Conservation (phyloP, 1,139 yeast species). For the Lodderomyces jiufengensis region DNA sequence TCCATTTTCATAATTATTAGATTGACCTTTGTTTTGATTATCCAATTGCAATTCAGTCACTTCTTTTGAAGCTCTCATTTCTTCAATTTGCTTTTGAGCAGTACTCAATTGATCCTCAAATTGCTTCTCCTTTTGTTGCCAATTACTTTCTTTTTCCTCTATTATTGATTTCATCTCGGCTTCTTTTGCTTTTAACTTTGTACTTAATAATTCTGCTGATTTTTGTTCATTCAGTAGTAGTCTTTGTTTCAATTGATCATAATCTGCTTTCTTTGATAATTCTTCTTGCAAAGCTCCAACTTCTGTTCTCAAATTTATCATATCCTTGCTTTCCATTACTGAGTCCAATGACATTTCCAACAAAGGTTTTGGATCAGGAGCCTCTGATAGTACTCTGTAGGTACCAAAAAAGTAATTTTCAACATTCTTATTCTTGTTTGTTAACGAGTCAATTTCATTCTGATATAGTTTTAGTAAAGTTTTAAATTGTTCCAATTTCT, state of each 20-base stretch:
- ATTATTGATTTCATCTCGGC: constrained; percentile 56
- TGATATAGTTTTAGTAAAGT: constrained; percentile 76
- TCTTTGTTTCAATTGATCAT: constrained; percentile 67
- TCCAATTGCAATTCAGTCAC: constrained; percentile 49
- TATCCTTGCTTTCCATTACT: constrained; percentile 56
- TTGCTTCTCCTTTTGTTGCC: constrained; percentile 51
- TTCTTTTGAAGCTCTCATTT: constrained; percentile 53
- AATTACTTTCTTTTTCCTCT: constrained; percentile 61
- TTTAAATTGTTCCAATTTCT: constrained; percentile 65
- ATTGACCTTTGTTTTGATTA: constrained; percentile 18
- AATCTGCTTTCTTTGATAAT: constrained; percentile 67
- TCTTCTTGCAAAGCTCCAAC: constrained; percentile 57
- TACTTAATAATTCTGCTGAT: constrained; percentile 48
- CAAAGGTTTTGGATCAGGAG: constrained; percentile 89
- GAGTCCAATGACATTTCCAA: constrained; percentile 70
- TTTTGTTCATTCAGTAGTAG: constrained; percentile 56
- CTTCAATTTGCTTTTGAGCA: constrained; percentile 49
- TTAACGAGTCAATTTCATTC: constrained; percentile 78
- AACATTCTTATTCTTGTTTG: constrained; percentile 70
- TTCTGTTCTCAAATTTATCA: constrained; percentile 50
- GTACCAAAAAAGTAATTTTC: constrained; percentile 72
- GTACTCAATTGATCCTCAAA: constrained; percentile 41
- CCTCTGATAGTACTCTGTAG: constrained; percentile 76
- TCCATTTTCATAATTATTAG: constrained; percentile 2
- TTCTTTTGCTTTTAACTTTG: constrained; percentile 52